Base-by-base conservation (phyloP, 1,139 yeast species). In the Yamadazyma pseudoaaseri region DNA sequence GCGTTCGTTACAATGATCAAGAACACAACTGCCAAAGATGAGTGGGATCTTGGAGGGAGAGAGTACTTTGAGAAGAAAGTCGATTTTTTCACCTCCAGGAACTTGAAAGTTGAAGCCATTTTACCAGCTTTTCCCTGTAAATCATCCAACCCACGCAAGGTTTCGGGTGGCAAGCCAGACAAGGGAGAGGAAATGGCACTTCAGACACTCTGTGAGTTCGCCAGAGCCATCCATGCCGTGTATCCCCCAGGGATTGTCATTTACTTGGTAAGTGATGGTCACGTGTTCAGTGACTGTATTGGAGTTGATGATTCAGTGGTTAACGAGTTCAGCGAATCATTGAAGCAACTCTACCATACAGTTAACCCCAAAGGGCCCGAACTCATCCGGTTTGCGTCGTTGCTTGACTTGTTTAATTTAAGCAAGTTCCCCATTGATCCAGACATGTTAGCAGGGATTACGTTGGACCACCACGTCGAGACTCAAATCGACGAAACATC, bases 111-210 rank as follows among this genome's bases (percentile, higher is more conserved):
- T 38, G 79, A 76, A 51, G 76, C 79, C 7, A 79, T 76, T 6
- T 56, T 78, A 34, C 84, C 84, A 3, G 84, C 83, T 1, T 78
- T 78, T 43, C 84, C 84, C 3, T 77, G 83, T 48, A 78, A 77
- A 48, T 75, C 82, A 0, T 75, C 81, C 11, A 78, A 78, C 42
- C 41, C 51, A 27, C 65, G 71, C 26, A 78, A 78, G 49, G 83
- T 77, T n/a, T 61, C 66, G 23, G 70, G 75, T 3, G 44, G 53
- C 18, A 48, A 58, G 31, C 84, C 84, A 1, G 84, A 78, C 44
- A 56, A 56, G 42, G 73, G 73, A 3, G 73, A 67, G 43, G 60
- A 54, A 34, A 48, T 67, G 44, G 72, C 72, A 1, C 43, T 67
- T 27, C 37, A 35, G n/a, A 51, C 60, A 24, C 49, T 67, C 29